Percentiles rank a stretch among this genome's conserved stretches.
phyloP scores from a whole-genome alignment of 345 rosid genomes.

The Carallia pectinifolia region DNA sequence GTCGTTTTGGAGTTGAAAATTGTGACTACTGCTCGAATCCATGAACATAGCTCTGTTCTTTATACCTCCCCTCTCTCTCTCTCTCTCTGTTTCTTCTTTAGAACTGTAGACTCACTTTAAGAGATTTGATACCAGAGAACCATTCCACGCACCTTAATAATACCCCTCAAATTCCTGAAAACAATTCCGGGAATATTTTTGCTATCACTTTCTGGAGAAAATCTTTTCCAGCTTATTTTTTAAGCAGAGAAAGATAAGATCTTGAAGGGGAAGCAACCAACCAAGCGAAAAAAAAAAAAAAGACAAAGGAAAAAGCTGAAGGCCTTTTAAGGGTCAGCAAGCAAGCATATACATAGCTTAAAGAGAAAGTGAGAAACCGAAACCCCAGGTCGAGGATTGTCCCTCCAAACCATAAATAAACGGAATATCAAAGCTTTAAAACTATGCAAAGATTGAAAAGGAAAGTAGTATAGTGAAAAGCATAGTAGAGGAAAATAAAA shows the following conservation, averaged over 20 bases:
- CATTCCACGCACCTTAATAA: constrained; percentile 17
- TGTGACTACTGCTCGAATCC: constrained; percentile 58
- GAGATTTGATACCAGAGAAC: constrained; percentile 28
- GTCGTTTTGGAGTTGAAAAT: constrained; percentile 34
- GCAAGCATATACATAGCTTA: not conserved
- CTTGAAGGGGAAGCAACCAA: constrained; percentile 65
- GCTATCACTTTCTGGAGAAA: constrained; percentile 38
- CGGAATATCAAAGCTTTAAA: constrained; percentile 7
- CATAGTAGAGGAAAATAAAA: constrained; percentile 5
- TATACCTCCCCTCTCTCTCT: not conserved
- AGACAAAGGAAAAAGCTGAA: constrained; percentile 15
- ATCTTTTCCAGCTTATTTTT: constrained; percentile 47
- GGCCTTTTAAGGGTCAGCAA: constrained; percentile 3
- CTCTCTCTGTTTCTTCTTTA: not conserved
- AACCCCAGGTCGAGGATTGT: not conserved
- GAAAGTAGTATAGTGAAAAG: not conserved
- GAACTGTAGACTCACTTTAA: constrained; percentile 9
- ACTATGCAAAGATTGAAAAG: not conserved
- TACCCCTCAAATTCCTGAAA: constrained; percentile 1
- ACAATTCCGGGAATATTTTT: constrained; percentile 35
- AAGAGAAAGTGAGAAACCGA: constrained; percentile 1
- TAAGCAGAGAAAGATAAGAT: constrained; percentile 74
- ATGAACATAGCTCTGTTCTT: constrained; percentile 25
- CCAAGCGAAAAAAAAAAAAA: too few species aligned
- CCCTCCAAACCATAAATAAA: not conserved